Evolutionary conservation across 768 basidiomycete genomes (phyloP).

Genomic region (Termitomyces sp.): DNA sequence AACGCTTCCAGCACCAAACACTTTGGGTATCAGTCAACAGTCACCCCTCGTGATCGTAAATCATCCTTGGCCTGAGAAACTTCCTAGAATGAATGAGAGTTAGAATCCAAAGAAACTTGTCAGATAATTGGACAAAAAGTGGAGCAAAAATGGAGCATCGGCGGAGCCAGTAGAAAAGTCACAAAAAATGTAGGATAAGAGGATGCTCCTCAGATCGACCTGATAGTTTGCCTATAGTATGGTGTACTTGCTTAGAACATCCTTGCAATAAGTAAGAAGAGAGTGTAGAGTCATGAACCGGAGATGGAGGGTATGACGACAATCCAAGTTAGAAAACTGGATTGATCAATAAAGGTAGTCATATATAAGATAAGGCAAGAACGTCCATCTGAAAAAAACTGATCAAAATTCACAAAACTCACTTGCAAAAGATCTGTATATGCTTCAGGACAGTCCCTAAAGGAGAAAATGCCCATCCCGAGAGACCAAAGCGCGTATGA

Average conservation of each 20-base stretch:
- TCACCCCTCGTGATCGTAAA: conserved; percentile 54
- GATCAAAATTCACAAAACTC: conserved; percentile 21
- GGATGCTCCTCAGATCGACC: background rate
- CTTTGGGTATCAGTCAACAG: conserved; percentile 42
- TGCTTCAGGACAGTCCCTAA: conserved; percentile 77
- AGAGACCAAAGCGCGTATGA: conserved; percentile 77
- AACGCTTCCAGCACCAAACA: background rate
- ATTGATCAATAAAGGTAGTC: background rate
- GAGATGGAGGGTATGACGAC: background rate
- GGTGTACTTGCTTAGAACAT: background rate
- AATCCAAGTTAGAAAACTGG: background rate
- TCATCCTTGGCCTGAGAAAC: conserved; percentile 52
- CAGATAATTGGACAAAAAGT: background rate
- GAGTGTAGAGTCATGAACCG: background rate
- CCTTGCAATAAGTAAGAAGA: background rate
- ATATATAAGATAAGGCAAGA: background rate
- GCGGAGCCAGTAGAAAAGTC: conserved; percentile 1
- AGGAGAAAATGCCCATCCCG: conserved; percentile 70
- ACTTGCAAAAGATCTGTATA: conserved; percentile 67
- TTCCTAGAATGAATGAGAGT: conserved; percentile 41
- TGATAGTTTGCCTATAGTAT: background rate
- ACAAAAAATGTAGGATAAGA: conserved; percentile 2
- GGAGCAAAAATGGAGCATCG: background rate
- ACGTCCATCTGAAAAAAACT: background rate
- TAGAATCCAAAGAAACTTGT: conserved; percentile 2